A percentile compares a stretch with the other conserved stretches of the same genome.
Evolutionary conservation across 75 land plant species (phyloP).

Genomic region (Sequoiadendron giganteum): DNA sequence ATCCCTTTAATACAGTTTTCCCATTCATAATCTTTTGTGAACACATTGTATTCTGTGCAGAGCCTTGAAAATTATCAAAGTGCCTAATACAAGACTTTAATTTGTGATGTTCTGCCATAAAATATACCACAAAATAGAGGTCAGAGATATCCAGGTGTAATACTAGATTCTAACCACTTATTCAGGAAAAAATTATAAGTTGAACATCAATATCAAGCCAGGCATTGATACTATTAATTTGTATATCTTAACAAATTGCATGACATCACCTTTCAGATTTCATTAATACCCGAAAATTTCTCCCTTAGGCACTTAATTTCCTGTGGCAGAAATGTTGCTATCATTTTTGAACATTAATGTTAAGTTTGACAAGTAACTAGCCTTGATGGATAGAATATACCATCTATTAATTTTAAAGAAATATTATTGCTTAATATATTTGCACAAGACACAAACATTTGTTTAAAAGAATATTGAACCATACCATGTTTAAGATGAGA

Average conservation of each 20-base stretch:
- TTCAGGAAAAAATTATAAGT: background rate
- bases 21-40: background rate
- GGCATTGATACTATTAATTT: background rate
- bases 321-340: background rate
- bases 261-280: background rate
- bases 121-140: background rate
- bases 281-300: background rate
- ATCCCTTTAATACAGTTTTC: background rate
- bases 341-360: background rate
- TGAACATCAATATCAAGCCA: background rate
- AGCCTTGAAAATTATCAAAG: background rate
- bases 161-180: background rate
- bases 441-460: background rate
- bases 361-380: background rate
- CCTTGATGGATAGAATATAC: background rate
- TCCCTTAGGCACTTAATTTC: background rate
- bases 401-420: background rate
- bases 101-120: background rate
- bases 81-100: background rate
- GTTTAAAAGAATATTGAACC: background rate
- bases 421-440: background rate
- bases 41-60: background rate
- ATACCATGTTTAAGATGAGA: background rate
- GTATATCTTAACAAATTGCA: background rate
- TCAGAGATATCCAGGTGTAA: background rate